phyloP scores from a whole-genome alignment of 129 eudicot species.

The Oenanthe sinensis region DNA sequence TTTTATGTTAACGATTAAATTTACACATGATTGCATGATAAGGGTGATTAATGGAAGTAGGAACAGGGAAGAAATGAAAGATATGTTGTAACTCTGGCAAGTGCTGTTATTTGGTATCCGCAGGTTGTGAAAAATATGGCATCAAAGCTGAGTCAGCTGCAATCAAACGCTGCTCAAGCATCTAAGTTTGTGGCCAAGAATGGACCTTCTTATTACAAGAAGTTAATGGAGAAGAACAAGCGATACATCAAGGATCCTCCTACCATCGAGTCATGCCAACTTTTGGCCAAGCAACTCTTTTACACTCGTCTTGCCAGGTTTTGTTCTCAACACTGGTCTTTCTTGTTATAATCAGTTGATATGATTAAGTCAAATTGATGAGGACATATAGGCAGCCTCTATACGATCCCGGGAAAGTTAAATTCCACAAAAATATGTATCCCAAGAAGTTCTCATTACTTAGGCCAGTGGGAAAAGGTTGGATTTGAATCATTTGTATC shows the following conservation, averaged over 20 bases:
- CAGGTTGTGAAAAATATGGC: slow-evolving; percentile 9
- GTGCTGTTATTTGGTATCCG: not conserved
- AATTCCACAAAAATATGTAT: not conserved
- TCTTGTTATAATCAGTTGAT: too few relatives aligned
- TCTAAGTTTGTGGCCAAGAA: slow-evolving; percentile 11
- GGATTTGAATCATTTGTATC: too few relatives aligned
- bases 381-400: not conserved
- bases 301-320: slow-evolving; percentile 39
- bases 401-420: not conserved
- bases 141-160: slow-evolving; percentile 8
- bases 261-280: slow-evolving; percentile 21
- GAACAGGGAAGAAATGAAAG: not conserved
- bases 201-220: slow-evolving; percentile 19
- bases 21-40: not conserved
- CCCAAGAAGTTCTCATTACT: not conserved
- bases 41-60: not conserved
- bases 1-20: too few relatives aligned
- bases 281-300: slow-evolving; percentile 20
- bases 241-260: slow-evolving; percentile 23
- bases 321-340: not conserved
- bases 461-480: too few relatives aligned
- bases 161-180: slow-evolving; percentile 7
- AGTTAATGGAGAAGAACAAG: slow-evolving; percentile 26
- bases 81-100: not conserved
- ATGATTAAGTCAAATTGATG: not conserved